A percentile compares a stretch with the other conserved stretches of the same genome.
These are phyloP conservation scores for Phytophthora melonis DNA, from an alignment of 352 stramenopile genomes.

Conservation along the genomic window DNA sequence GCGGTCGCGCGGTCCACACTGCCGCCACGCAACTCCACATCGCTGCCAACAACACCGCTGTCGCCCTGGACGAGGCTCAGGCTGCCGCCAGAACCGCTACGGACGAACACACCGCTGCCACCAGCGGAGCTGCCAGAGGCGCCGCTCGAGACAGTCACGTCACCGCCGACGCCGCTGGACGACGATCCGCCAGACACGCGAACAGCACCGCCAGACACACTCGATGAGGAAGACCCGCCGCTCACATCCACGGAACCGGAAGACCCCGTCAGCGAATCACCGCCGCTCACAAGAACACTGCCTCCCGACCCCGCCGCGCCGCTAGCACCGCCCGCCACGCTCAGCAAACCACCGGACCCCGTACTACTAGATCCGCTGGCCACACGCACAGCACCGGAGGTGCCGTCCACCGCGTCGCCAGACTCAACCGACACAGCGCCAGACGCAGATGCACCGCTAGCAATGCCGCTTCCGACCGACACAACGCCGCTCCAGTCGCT, in stretches of 20 bases:
- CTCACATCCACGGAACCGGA: too few relatives aligned
- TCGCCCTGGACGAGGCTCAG: slow-evolving; percentile 35
- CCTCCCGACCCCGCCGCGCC: too few relatives aligned
- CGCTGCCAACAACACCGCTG: slow-evolving; percentile 27
- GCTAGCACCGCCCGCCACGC: too few relatives aligned
- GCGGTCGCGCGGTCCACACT: slow-evolving; percentile 17
- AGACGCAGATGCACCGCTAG: slow-evolving; percentile 17
- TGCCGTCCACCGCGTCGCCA: slow-evolving; percentile 17
- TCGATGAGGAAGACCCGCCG: slow-evolving; percentile 18
- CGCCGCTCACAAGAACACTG: too few relatives aligned
- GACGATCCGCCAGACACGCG: slow-evolving; percentile 24
- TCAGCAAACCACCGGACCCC: slow-evolving; percentile 8
- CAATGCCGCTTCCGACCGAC: slow-evolving; percentile 20
- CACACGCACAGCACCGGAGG: slow-evolving; percentile 32
- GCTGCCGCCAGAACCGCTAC: slow-evolving; percentile 33
- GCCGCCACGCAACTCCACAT: slow-evolving; percentile 37
- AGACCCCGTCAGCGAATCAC: too few relatives aligned
- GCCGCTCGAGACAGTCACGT: slow-evolving; percentile 37
- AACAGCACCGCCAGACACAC: slow-evolving; percentile 10
- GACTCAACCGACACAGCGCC: slow-evolving; percentile 21
- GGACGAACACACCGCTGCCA: slow-evolving; percentile 29
- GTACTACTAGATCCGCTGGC: slow-evolving; percentile 31
- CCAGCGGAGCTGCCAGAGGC: slow-evolving; percentile 11
- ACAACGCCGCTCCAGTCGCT: slow-evolving; percentile 23
- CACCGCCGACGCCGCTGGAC: slow-evolving; percentile 26